Evolutionary conservation across 108 stramenopile genomes (phyloP), one percentile per base, ranked within the genome.

Genomic region (Pseudonitzschia delicatissima): DNA sequence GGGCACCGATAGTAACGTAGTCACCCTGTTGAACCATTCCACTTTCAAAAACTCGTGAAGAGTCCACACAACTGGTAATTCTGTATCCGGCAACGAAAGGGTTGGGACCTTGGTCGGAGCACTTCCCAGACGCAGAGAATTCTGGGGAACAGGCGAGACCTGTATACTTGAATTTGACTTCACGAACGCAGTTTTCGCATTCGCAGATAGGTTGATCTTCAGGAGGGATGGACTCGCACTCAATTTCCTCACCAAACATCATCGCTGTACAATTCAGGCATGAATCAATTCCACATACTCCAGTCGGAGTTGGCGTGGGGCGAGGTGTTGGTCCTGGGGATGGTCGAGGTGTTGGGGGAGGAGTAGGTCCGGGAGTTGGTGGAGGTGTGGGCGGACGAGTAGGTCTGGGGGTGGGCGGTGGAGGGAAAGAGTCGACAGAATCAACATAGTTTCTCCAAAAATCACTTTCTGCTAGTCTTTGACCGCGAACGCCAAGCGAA

Each of bases 131-230:
- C 7, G 59, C 59, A 20, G 6, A 8, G 25, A 61, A 61, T 23
- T 20, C 59, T 39, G 36, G 6, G 31, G 37, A 42, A 25, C 72
- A 73, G 9, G 29, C 58, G 21, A 33, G 17, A 45, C 72, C 72
- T 9, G 69, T 62, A 53, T 72, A 72, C 20, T 42, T 45, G 63
- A 72, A 65, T 31, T 52, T 44, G 17, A 72, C 32, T 33, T 72
- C 63, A 12, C 45, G 31, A 40, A 65, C 71, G 29, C 71, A 72
- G 1, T 72, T 55, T 1, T 25, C 35, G 40, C 71, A 72, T 13
- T 4, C 37, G 28, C 71, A 72, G 28, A 47, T 9, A 17, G 33
- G 40, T 27, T 57, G 26, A 4, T 55, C 45, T 4, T 62, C 60
- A 23, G 28, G 63, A 57, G 63, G 63, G 20, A 72, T 35, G 6